Evolutionary conservation across 2,329 filamentous ascomycete species (phyloP).

Genomic region (Lizonia empirigonia): DNA sequence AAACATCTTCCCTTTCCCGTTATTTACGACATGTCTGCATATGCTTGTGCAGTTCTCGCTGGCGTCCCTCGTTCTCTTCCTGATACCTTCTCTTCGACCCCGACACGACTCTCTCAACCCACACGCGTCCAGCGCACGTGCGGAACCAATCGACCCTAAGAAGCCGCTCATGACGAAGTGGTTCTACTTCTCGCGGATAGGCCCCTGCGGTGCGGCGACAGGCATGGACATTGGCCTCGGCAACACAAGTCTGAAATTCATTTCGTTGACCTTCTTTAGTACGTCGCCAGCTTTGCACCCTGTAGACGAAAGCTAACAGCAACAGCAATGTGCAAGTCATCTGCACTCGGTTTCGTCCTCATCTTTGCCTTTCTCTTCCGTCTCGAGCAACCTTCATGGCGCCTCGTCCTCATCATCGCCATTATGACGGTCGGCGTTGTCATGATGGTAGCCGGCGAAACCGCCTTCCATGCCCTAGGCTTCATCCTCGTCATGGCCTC

Average conservation of each 20-base stretch:
- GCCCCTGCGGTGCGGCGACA: conserved; percentile 89
- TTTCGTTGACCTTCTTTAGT: conserved; percentile 93
- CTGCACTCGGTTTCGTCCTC: conserved; percentile 91
- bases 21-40: conserved; percentile 94
- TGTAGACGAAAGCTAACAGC: conserved; percentile 23
- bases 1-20: conserved; percentile 84
- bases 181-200: conserved; percentile 91
- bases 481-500: conserved; percentile 93
- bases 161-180: conserved; percentile 78
- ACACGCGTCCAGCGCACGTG: conserved; percentile 34
- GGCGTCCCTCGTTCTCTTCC: conserved; percentile 75
- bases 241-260: conserved; percentile 95
- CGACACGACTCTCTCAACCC: conserved; percentile 53
- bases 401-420: conserved; percentile 82
- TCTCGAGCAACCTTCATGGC: conserved; percentile 84
- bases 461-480: conserved; percentile 83
- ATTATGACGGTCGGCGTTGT: conserved; percentile 93
- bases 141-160: conserved; percentile 46
- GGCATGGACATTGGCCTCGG: conserved; percentile 95
- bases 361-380: conserved; percentile 94
- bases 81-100: conserved; percentile 82
- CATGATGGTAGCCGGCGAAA: conserved; percentile 98
- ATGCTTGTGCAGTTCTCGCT: conserved; percentile 91
- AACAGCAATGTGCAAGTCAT: conserved; percentile 93
- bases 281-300: conserved; percentile 18